Conservation (phyloP, 106 monocot species). For the Gastrodia elata region DNA sequence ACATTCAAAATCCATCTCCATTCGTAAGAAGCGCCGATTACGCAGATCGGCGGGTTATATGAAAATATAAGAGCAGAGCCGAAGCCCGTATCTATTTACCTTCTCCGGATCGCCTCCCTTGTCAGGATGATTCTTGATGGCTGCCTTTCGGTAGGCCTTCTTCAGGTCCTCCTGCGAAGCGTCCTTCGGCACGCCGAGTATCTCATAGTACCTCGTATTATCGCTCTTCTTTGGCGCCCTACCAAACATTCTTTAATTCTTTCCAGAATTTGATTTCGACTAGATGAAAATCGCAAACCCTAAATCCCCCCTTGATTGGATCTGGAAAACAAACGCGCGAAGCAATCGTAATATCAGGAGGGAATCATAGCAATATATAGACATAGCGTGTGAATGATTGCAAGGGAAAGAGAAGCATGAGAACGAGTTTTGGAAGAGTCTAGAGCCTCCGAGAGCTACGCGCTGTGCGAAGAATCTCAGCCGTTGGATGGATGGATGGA, state of each 20-base stretch:
- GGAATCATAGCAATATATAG: not conserved
- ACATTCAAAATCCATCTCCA: not conserved
- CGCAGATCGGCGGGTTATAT: not conserved
- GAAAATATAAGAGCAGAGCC: not conserved
- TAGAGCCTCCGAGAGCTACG: not conserved
- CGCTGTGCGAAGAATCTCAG: not conserved
- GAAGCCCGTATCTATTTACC: constrained; percentile 22
- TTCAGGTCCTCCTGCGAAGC: constrained; percentile 89
- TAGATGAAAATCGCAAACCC: not conserved
- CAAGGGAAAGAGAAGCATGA: not conserved
- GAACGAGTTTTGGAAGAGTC: not conserved
- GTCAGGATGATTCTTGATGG: constrained; percentile 97
- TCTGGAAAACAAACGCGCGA: not conserved
- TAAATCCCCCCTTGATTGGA: not conserved
- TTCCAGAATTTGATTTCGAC: not conserved
- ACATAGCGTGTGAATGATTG: not conserved
- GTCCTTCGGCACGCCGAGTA: constrained; percentile 79
- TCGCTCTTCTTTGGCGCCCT: constrained; percentile 73
- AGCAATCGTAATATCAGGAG: not conserved
- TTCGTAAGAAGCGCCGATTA: not conserved
- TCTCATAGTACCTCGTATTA: constrained; percentile 75
- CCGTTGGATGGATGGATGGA: constrained; percentile 3
- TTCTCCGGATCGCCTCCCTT: constrained; percentile 98
- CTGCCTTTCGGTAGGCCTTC: constrained; percentile 90
- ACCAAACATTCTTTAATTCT: constrained; percentile 48